Conservation (phyloP, 129 eudicot genomes). For the Escallonia rubra region DNA sequence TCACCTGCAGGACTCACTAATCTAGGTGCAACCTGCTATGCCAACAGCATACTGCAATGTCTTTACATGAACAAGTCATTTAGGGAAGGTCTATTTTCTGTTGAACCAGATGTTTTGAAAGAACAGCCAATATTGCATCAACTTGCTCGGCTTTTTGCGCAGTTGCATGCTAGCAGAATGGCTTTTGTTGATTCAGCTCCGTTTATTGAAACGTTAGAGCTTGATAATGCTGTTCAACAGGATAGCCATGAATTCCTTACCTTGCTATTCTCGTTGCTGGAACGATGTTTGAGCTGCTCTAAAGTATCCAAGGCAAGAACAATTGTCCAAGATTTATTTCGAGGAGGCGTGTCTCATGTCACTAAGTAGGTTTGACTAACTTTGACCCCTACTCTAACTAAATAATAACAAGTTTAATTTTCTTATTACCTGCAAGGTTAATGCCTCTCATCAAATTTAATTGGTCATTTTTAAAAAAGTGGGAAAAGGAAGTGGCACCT, state of each 20-base stretch:
- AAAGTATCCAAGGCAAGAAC: constrained; percentile 65
- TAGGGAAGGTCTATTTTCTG: constrained; percentile 75
- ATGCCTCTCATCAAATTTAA: no score
- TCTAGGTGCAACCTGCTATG: constrained; percentile 97
- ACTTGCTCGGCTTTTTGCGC: constrained; percentile 85
- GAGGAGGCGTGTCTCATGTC: constrained; percentile 94
- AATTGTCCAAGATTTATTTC: constrained; percentile 87
- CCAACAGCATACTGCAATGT: constrained; percentile 95
- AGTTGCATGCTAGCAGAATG: constrained; percentile 78
- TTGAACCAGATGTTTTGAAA: constrained; percentile 67
- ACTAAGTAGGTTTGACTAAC: constrained; percentile 52
- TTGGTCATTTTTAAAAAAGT: no score
- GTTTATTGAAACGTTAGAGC: constrained; percentile 79
- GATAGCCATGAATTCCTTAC: constrained; percentile 97
- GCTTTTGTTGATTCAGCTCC: constrained; percentile 93
- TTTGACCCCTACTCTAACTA: not conserved
- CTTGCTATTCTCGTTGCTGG: constrained; percentile 88
- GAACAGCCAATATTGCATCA: constrained; percentile 78
- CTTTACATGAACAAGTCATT: constrained; percentile 84
- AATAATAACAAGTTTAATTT: no score
- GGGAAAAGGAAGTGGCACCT: no score
- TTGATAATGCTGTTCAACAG: constrained; percentile 97
- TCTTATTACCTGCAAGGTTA: no score
- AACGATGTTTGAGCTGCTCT: constrained; percentile 77
- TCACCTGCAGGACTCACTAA: constrained; percentile 93